Evolutionary conservation across 345 rosid genomes (phyloP), one percentile per base, ranked within the genome.

Genomic region (Populus ilicifolia): DNA sequence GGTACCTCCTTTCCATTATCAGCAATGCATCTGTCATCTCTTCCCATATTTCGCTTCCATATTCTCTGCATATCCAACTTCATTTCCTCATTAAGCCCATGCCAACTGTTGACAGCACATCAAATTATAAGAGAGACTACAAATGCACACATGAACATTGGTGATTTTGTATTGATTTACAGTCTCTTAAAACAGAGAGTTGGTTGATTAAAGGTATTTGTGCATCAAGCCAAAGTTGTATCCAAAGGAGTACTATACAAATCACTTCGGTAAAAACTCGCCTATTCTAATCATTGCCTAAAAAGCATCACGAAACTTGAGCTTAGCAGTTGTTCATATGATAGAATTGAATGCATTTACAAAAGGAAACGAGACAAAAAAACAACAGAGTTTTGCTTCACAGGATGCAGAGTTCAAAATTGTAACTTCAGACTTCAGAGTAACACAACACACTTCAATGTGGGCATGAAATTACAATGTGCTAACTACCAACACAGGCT

Each of bases 1-100:
- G 27, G 18, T 83, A 94, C 98, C 99, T 95, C 99, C 86, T 90
- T 93, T 46, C 99, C 97, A 56, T 85, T 87, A 84, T 93, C 99
- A 69, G 89, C 87, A 71, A 92, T 90, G 80, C 96, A 92, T 80
- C 99, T 82, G 82, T 95, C 99, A 87, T 95, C 99, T 78, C 99
- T 87, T 63, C 99, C 99, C 81, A 95, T 88, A 79, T 95, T 93
- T 80, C 98, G 86, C 83, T 90, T 95, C 99, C 99, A 95, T 54
- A 95, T 95, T 74, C 99, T 89, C 84, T 93, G 98, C 97, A 93
- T 88, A 84, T 95, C 99, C 88, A 95, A 76, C 84, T 93, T 95
- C 99, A 95, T 95, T 80, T 95, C 99, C 84, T 92, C 91, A 61
- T 93, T 83, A 71, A 95, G 88, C 8, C 87, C 92, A 71, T 74